phyloP scores from a whole-genome alignment of 352 stramenopile genomes.

The Pythium myriotylum region DNA sequence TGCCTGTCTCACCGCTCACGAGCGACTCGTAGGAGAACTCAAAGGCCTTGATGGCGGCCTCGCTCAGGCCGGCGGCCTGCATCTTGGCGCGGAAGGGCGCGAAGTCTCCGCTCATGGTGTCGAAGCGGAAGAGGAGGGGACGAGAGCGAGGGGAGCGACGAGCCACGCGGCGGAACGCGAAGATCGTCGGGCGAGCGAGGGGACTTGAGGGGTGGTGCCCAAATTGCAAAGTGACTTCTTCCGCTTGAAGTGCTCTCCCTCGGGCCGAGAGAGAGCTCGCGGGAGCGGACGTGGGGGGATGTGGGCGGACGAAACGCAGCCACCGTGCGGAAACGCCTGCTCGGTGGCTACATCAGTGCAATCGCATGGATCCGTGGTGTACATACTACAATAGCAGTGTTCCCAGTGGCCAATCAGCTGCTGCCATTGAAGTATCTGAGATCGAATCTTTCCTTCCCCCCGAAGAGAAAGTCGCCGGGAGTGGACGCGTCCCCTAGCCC shows the following conservation, averaged over 20 bases:
- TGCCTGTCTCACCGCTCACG: conserved; percentile 92
- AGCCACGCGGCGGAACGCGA: conserved; percentile 16
- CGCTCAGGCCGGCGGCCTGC: conserved; percentile 93
- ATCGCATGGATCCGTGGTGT: no score
- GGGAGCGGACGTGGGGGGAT: conserved; percentile 8
- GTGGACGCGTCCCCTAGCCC: conserved; percentile 15
- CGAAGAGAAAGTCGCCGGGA: conserved; percentile 3
- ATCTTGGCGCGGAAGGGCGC: conserved; percentile 95
- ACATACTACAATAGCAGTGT: no score
- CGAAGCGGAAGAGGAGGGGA: background rate
- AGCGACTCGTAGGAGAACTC: conserved; percentile 97
- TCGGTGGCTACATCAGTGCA: conserved; percentile 18
- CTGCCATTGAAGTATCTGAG: conserved; percentile 12
- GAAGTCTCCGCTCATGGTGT: conserved; percentile 60
- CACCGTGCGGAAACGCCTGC: background rate
- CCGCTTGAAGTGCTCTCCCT: conserved; percentile 7
- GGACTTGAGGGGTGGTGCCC: conserved; percentile 16
- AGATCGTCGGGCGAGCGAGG: conserved; percentile 16
- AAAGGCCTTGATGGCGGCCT: conserved; percentile 97
- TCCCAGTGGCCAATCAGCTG: conserved; percentile 15
- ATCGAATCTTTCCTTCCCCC: conserved; percentile 29
- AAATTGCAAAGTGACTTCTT: conserved; percentile 25
- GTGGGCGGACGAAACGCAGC: conserved; percentile 7
- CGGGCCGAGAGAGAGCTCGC: background rate
- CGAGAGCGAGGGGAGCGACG: conserved; percentile 8